Evolutionary conservation across 257 asterid species (phyloP).

Genomic region (Marsdenia floribunda): DNA sequence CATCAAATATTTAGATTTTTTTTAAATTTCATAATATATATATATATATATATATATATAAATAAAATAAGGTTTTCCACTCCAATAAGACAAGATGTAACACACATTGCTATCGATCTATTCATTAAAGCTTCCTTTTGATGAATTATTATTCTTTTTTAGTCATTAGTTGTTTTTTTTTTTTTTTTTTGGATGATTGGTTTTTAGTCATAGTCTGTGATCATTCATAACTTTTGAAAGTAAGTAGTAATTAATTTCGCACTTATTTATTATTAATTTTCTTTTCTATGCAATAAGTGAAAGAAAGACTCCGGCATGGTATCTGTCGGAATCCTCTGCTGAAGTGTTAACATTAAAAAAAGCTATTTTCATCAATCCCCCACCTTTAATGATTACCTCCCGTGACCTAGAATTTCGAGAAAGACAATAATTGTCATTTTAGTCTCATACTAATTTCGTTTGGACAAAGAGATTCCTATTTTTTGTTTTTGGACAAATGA

Average conservation of each 20-base stretch:
- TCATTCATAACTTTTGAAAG: slow-evolving; percentile 4
- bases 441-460: too few species aligned
- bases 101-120: not conserved
- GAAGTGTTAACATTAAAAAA: not conserved
- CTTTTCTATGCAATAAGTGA: not conserved
- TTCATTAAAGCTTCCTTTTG: not conserved
- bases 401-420: not conserved
- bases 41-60: too few species aligned
- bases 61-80: not conserved
- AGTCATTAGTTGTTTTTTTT: not conserved
- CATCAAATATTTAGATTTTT: too few species aligned
- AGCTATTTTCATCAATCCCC: not conserved
- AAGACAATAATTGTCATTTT: too few species aligned
- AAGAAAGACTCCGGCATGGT: not conserved
- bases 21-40: too few species aligned
- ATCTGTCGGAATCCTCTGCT: not conserved
- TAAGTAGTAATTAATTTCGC: not conserved
- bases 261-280: too few species aligned
- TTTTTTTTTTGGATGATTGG: too few species aligned
- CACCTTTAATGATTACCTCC: not conserved
- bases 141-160: not conserved
- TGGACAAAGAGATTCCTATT: too few species aligned
- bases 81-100: not conserved
- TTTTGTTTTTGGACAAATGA: too few species aligned
- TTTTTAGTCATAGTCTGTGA: not conserved